Evolutionary conservation across 495 filamentous ascomycete species (phyloP).

Genomic region (Lophiotrema nucula): DNA sequence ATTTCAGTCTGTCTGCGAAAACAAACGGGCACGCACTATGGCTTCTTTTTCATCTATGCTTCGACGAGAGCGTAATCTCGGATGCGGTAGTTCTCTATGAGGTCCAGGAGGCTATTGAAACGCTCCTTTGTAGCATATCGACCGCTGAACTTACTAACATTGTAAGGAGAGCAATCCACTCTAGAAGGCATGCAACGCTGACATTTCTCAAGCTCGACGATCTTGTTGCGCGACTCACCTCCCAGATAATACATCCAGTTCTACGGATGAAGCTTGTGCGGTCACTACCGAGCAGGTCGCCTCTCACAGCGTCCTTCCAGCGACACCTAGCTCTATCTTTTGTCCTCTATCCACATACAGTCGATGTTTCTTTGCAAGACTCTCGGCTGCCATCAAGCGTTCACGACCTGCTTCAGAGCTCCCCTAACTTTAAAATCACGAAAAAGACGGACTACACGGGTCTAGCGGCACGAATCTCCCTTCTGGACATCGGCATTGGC

Average conservation of each 20-base stretch:
- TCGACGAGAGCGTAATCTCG: conserved; percentile 27
- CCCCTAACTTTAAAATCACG: conserved; percentile 48
- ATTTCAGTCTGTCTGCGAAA: conserved; percentile 1
- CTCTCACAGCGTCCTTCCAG: conserved; percentile 60
- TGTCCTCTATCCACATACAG: conserved; percentile 47
- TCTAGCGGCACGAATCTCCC: conserved; percentile 59
- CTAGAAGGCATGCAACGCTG: too few species aligned
- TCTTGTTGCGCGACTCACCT: conserved; percentile 7
- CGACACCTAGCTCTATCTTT: conserved; percentile 73
- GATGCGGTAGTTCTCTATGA: conserved; percentile 1
- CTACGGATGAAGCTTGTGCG: conserved; percentile 25
- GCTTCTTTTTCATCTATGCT: conserved; percentile 15
- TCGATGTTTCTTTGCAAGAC: conserved; percentile 51
- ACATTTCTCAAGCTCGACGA: conserved; percentile 21
- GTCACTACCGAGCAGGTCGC: conserved; percentile 34
- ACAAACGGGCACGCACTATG: conserved; percentile 9
- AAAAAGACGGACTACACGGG: conserved; percentile 63
- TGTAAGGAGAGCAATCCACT: conserved; percentile 2
- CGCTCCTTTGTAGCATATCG: conserved; percentile 11
- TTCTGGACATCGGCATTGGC: conserved; percentile 75
- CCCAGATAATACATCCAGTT: conserved; percentile 18
- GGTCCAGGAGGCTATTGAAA: conserved; percentile 25
- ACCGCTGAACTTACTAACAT: neutral
- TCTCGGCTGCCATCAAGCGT: conserved; percentile 26
- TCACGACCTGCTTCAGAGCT: conserved; percentile 14